phyloP scores from a whole-genome alignment of 306 rosid genomes.

The Prunus mume region DNA sequence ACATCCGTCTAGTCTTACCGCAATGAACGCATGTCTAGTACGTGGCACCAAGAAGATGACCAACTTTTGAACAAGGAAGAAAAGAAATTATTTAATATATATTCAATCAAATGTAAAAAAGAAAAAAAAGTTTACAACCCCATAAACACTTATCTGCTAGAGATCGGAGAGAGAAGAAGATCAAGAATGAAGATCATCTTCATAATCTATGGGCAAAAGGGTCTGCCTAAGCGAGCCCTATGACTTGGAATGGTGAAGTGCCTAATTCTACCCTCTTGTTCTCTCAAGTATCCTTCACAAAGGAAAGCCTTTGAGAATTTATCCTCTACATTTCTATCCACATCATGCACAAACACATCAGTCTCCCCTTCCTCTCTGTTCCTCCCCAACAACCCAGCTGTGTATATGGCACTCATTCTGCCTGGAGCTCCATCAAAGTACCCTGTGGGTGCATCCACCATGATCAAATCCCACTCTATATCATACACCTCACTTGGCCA shows the following conservation, averaged over 20 bases:
- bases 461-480: slow-evolving; percentile 83
- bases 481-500: slow-evolving; percentile 70
- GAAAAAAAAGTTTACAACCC: too few relatives aligned
- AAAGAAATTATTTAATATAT: too few relatives aligned
- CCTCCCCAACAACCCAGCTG: slow-evolving; percentile 89
- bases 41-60: too few relatives aligned
- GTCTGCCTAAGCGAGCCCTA: slow-evolving; percentile 50
- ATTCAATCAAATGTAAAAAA: neutral
- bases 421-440: slow-evolving; percentile 79
- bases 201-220: slow-evolving; percentile 58
- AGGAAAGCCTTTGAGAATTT: slow-evolving; percentile 66
- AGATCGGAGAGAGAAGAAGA: neutral
- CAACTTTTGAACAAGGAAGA: too few relatives aligned
- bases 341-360: slow-evolving; percentile 91
- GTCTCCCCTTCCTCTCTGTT: slow-evolving; percentile 74
- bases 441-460: slow-evolving; percentile 97
- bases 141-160: neutral
- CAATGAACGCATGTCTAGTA: too few relatives aligned
- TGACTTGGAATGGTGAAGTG: slow-evolving; percentile 84
- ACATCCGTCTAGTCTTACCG: too few relatives aligned
- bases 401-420: slow-evolving; percentile 85
- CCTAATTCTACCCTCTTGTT: slow-evolving; percentile 77
- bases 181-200: neutral
- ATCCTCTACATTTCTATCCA: slow-evolving; percentile 77
- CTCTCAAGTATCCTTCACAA: slow-evolving; percentile 69